phyloP scores from a whole-genome alignment of 1,284 basidiomycete genomes.

The Porogramme epimiltina region DNA sequence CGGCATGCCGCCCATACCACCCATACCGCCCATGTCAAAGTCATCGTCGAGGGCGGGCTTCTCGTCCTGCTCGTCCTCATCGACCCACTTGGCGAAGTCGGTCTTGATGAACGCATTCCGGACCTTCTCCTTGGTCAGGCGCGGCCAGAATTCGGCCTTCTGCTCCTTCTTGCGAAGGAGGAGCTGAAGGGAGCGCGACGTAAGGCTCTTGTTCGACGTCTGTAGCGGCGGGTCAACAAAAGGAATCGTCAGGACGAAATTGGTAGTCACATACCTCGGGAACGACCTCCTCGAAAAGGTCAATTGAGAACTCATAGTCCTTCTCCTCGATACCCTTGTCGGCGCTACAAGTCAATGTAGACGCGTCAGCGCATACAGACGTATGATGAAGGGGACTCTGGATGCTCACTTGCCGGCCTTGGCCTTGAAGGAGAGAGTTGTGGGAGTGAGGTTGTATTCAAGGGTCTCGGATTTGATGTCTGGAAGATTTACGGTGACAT shows the following conservation, averaged over 20 bases:
- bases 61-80: constrained; percentile 91
- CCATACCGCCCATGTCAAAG: constrained; percentile 43
- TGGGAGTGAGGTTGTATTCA: constrained; percentile 64
- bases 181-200: constrained; percentile 65
- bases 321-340: constrained; percentile 56
- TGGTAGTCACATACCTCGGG: constrained; percentile 56
- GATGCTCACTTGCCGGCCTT: constrained; percentile 67
- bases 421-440: constrained; percentile 70
- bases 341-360: constrained; percentile 36
- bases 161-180: constrained; percentile 81
- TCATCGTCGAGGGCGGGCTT: constrained; percentile 45
- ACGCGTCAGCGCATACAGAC: constrained; percentile 12
- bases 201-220: constrained; percentile 67
- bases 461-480: constrained; percentile 71
- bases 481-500: constrained; percentile 82
- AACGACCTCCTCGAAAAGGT: constrained; percentile 73
- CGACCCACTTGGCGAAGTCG: constrained; percentile 91
- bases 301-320: constrained; percentile 73
- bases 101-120: constrained; percentile 85
- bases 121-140: constrained; percentile 85
- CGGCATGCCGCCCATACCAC: constrained; percentile 44
- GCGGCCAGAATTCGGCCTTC: constrained; percentile 84
- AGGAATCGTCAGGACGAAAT: neutral
- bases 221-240: constrained; percentile 31
- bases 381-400: neutral